phyloP scores from a whole-genome alignment of 176 grass and related monocot species.

The Avena sativa region DNA sequence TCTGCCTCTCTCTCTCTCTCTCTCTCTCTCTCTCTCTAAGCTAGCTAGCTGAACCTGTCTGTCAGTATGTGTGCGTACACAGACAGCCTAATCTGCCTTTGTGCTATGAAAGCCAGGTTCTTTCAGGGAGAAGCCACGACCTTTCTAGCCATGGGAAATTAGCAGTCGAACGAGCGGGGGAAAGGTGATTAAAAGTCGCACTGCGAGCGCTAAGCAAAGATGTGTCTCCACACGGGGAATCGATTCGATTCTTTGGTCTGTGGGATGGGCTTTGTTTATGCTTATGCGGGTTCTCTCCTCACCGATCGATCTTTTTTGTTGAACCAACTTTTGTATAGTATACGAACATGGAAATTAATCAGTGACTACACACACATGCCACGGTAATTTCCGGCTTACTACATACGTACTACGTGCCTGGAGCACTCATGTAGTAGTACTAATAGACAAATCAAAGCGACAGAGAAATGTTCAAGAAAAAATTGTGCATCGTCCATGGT shows the following conservation, averaged over 20 bases:
- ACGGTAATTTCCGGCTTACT: slow-evolving; percentile 44
- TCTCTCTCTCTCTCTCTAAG: neutral
- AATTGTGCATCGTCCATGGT: too few relatives aligned
- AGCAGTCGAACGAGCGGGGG: neutral
- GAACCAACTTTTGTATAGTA: slow-evolving; percentile 41
- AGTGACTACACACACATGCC: neutral
- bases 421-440: too few relatives aligned
- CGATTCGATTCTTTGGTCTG: slow-evolving; percentile 74
- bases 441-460: too few relatives aligned
- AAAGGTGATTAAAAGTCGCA: slow-evolving; percentile 46
- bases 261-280: slow-evolving; percentile 54
- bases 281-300: slow-evolving; percentile 18
- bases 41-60: slow-evolving; percentile 28
- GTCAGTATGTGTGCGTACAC: slow-evolving; percentile 32
- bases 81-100: slow-evolving; percentile 19
- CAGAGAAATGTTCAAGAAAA: too few relatives aligned
- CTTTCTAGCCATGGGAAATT: slow-evolving; percentile 31
- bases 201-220: slow-evolving; percentile 38
- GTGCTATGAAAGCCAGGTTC: slow-evolving; percentile 10
- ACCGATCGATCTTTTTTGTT: slow-evolving; percentile 16
- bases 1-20: neutral
- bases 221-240: slow-evolving; percentile 45
- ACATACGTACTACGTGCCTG: too few relatives aligned
- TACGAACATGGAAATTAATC: neutral
- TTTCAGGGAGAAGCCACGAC: slow-evolving; percentile 29